phyloP scores from a whole-genome alignment of 2,329 filamentous ascomycete species.

The Neocatenulostroma microsporum region DNA sequence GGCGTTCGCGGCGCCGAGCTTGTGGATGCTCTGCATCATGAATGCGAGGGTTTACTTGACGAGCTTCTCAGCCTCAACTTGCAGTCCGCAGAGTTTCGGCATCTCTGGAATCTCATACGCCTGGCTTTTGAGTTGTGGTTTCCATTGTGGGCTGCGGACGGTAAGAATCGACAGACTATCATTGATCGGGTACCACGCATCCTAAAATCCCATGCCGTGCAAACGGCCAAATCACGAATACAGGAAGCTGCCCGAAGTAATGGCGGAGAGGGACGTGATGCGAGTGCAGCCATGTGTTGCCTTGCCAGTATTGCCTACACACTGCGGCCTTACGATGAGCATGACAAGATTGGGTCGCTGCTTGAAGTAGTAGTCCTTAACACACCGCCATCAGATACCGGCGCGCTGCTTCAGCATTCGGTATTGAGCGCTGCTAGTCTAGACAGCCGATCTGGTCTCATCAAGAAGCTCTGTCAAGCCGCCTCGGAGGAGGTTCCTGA shows the following conservation, averaged over 20 bases:
- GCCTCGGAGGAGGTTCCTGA: no score
- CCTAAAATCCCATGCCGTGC: background rate
- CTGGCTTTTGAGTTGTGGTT: constrained; percentile 16
- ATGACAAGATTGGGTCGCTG: no score
- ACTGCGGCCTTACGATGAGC: no score
- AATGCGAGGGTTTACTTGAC: background rate
- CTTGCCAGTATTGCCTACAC: no score
- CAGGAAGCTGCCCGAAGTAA: background rate
- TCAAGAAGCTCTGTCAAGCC: no score
- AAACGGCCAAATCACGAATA: constrained; percentile 1
- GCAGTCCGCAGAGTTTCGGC: background rate
- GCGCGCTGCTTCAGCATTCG: no score
- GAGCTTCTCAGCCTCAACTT: background rate
- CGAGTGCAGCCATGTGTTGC: no score
- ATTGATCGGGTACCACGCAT: background rate
- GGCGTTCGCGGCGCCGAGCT: constrained; percentile 11
- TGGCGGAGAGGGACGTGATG: no score
- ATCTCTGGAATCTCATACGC: constrained; percentile 15
- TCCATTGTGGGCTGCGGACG: constrained; percentile 11
- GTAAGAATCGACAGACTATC: constrained; percentile 3
- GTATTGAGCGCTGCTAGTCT: no score
- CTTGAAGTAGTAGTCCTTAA: no score
- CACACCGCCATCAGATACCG: no score
- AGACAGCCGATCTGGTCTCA: no score
- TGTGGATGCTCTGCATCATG: constrained; percentile 7